These are phyloP conservation scores for Yamadazyma pseudoaaseri DNA, from an alignment of 1,139 yeast species.

Conservation along the genomic window DNA sequence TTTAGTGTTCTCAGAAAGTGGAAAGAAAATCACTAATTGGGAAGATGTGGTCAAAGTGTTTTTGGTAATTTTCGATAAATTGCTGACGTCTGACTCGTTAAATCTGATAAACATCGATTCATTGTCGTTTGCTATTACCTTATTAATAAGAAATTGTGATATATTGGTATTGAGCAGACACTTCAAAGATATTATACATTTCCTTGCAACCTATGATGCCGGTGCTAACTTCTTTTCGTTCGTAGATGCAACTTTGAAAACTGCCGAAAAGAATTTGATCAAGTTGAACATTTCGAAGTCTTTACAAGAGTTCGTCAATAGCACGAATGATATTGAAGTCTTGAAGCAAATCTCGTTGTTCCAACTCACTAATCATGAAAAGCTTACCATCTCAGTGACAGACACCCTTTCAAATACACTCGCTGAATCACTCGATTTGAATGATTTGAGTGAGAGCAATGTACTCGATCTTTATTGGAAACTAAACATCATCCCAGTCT, in stretches of 20 bases:
- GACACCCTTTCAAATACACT: not conserved
- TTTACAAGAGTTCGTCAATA: conserved; percentile 51
- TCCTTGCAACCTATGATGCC: conserved; percentile 26
- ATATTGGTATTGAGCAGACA: conserved; percentile 46
- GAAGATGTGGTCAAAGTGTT: conserved; percentile 17
- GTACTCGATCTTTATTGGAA: conserved; percentile 15
- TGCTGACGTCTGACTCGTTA: not conserved
- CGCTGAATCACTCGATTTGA: conserved; percentile 5
- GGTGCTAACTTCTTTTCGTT: conserved; percentile 48
- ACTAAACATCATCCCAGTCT: conserved; percentile 8
- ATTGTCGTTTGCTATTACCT: conserved; percentile 41
- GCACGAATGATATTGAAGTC: conserved; percentile 14
- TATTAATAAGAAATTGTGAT: conserved; percentile 60
- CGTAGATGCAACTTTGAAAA: conserved; percentile 42
- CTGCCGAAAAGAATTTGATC: conserved; percentile 44
- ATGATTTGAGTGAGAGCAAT: conserved; percentile 3
- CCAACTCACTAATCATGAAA: conserved; percentile 8
- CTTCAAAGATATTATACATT: conserved; percentile 44
- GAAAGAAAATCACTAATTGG: conserved; percentile 58
- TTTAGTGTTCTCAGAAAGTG: conserved; percentile 65
- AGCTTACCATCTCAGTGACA: conserved; percentile 9
- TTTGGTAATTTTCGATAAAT: conserved; percentile 3
- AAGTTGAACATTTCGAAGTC: conserved; percentile 45
- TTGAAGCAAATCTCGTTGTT: conserved; percentile 15
- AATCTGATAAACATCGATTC: conserved; percentile 24